Evolutionary conservation across 441 rosid species (phyloP), one percentile per base, ranked within the genome.

Genomic region (Erodium chrysanthum): DNA sequence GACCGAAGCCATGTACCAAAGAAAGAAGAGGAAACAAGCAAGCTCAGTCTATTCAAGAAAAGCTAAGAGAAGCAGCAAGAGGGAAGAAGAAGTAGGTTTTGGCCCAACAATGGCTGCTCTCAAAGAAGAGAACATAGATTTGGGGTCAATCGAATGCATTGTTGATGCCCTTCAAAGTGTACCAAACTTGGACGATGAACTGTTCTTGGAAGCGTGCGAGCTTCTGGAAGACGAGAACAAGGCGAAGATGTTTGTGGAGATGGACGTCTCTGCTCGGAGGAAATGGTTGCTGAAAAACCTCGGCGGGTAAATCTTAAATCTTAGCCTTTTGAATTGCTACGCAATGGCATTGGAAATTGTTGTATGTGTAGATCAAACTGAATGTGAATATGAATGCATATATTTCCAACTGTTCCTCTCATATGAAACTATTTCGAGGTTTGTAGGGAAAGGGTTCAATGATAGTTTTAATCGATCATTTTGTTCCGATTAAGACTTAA

Each of bases 101-200:
- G 25, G 22, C 22, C 40, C 46, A 21, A 61, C 68, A 48, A 20
- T 65, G 62, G 66, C 61, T 9, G 40, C 9, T 20, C 8, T 5
- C 40, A 33, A 54, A 21, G 68, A 21, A 56, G 77, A 56, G 29
- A 50, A 48, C 9, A 63, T 50, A 64, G 77, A 74, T 37, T 64
- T 22, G 29, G 63, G 75, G 66, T 74, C 84, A 17, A 74, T 84
- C 1, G 82, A 84, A 71, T 73, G 62, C 64, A 66, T 84, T 27
- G 88, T 84, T 0, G 78, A 76, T 64, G 84, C 88, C 58, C 88
- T 84, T 69, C 82, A 80, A 68, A 76, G 78, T 48, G 71, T 84
- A 65, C 84, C 84, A 3, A 82, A 73, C 35, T 79, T 82, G 85
- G 79, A 82, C 8, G 84, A 79, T 0, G 88, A 74, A 70, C 79